Conservation (phyloP, 768 basidiomycete genomes). For the Albatrellus ellisii region DNA sequence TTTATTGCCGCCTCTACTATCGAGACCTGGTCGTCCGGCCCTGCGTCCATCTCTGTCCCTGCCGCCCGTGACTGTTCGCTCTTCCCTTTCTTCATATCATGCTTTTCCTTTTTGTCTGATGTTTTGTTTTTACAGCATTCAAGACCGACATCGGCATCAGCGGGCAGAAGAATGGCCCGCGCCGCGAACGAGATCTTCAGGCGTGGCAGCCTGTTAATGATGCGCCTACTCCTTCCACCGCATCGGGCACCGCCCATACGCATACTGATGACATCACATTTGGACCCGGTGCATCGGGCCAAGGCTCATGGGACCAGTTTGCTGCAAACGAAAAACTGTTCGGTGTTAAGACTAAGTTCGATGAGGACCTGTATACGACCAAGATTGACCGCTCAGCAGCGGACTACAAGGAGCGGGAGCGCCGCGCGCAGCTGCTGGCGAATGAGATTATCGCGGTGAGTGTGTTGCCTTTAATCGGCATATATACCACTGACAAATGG, state of each 20-base stretch:
- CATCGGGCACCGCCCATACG: conserved; percentile 15
- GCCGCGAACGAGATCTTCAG: conserved; percentile 67
- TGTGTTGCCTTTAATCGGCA: conserved; percentile 9
- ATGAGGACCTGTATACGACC: conserved; percentile 93
- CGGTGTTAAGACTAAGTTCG: conserved; percentile 82
- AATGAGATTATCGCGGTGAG: conserved; percentile 83
- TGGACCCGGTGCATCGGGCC: conserved; percentile 33
- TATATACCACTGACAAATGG: conserved; percentile 5
- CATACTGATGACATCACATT: conserved; percentile 60
- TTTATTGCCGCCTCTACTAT: conserved; percentile 67
- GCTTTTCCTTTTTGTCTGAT: background rate
- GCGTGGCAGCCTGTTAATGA: conserved; percentile 55
- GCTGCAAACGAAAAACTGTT: conserved; percentile 87
- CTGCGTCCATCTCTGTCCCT: conserved; percentile 23
- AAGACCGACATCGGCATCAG: conserved; percentile 75
- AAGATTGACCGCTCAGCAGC: conserved; percentile 74
- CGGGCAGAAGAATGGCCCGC: conserved; percentile 28
- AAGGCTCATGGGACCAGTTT: conserved; percentile 79
- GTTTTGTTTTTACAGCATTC: conserved; percentile 33
- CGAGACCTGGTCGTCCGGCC: conserved; percentile 59
- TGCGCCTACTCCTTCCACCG: conserved; percentile 13
- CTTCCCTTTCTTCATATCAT: background rate
- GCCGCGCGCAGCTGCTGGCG: conserved; percentile 77
- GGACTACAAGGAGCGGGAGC: conserved; percentile 83
- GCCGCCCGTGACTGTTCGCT: background rate